Percentiles rank a stretch among this genome's conserved stretches.
These are phyloP conservation scores for Saturnispora serradocipensis DNA, from an alignment of 805 yeast species.

Conservation along the genomic window DNA sequence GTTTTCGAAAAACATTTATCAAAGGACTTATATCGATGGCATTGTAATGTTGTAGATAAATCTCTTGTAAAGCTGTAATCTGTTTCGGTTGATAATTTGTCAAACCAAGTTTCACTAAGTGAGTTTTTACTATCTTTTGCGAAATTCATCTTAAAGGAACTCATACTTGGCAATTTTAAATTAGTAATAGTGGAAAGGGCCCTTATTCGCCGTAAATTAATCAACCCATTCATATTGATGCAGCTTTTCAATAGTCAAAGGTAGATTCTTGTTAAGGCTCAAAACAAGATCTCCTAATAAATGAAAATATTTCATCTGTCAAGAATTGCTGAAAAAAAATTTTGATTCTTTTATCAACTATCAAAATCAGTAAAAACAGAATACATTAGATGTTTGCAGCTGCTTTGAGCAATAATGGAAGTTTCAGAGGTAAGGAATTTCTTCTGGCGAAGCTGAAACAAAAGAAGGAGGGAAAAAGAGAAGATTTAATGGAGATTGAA, in stretches of 20 bases:
- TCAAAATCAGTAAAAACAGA: too few relatives aligned
- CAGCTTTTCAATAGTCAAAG: not conserved
- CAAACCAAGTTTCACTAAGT: not conserved
- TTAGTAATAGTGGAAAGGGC: not conserved
- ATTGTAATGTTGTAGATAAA: not conserved
- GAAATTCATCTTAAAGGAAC: not conserved
- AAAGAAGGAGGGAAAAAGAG: not conserved
- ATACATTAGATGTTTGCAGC: slow-evolving; percentile 4
- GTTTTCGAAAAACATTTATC: not conserved
- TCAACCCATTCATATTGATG: not conserved
- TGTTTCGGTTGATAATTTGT: not conserved
- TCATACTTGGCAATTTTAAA: not conserved
- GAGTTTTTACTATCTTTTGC: not conserved
- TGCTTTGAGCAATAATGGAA: not conserved
- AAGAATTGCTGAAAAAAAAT: not conserved
- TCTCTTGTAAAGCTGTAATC: not conserved
- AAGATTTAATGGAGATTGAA: slow-evolving; percentile 4
- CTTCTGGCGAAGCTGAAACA: slow-evolving; percentile 1
- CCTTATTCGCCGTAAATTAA: not conserved
- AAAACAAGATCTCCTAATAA: not conserved
- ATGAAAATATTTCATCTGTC: slow-evolving; percentile 1
- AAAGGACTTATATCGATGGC: not conserved
- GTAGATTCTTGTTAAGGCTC: not conserved
- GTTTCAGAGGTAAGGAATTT: not conserved
- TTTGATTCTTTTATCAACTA: not conserved